These are phyloP conservation scores for Cyclanthera cordifolia DNA, from an alignment of 306 rosid genomes.

Conservation along the genomic window DNA sequence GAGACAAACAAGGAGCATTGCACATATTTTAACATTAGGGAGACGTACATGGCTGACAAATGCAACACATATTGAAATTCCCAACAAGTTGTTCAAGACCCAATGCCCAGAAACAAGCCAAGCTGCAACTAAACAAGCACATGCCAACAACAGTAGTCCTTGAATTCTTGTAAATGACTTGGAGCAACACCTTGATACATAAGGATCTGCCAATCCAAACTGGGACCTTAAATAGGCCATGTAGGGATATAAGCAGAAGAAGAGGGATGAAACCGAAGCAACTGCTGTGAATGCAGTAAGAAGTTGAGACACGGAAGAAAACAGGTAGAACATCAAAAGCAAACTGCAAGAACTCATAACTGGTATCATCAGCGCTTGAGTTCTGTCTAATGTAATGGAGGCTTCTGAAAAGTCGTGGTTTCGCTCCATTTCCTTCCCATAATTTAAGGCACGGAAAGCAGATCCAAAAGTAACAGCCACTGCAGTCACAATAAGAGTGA, in stretches of 20 bases:
- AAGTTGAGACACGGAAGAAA: conserved; percentile 83
- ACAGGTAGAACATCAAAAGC: conserved; percentile 94
- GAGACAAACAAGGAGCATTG: conserved; percentile 81
- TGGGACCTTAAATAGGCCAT: conserved; percentile 53
- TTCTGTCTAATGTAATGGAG: conserved; percentile 77
- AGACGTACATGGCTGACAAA: conserved; percentile 98
- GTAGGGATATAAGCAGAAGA: conserved; percentile 71
- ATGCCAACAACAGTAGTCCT: conserved; percentile 49
- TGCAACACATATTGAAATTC: conserved; percentile 90
- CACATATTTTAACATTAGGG: conserved; percentile 87
- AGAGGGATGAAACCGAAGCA: conserved; percentile 73
- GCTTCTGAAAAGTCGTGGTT: conserved; percentile 71
- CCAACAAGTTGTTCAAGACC: conserved; percentile 77
- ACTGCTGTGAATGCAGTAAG: conserved; percentile 84
- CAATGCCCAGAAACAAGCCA: conserved; percentile 99
- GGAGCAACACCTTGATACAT: conserved; percentile 86
- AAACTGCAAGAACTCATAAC: conserved; percentile 92
- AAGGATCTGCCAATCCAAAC: conserved; percentile 76
- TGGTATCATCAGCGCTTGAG: conserved; percentile 95
- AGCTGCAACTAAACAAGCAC: conserved; percentile 51
- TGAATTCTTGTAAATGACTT: conserved; percentile 73
- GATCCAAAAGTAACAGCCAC: conserved; percentile 89
- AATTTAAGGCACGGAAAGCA: conserved; percentile 87
- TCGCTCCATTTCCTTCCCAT: conserved; percentile 93
- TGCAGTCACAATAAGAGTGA: conserved; percentile 66